Conservation (phyloP, 345 rosid genomes). For the Anastatica hierochuntica region DNA sequence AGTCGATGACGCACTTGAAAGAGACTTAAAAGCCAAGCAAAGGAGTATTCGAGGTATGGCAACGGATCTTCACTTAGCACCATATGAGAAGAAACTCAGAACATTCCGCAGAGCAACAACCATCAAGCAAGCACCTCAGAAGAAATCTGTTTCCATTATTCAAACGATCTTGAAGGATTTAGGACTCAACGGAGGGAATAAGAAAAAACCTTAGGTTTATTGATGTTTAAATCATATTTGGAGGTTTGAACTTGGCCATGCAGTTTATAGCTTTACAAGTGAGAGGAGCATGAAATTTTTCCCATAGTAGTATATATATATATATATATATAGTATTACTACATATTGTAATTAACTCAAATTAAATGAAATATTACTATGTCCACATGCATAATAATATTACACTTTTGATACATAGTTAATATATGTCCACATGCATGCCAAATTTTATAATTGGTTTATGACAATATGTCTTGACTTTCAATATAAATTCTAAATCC, state of each 20-base stretch:
- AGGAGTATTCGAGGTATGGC: neutral
- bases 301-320: too few relatives aligned
- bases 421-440: too few relatives aligned
- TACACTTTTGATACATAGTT: neutral
- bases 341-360: neutral
- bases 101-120: neutral
- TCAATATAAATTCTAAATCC: too few relatives aligned
- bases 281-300: slow-evolving; percentile 1
- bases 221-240: neutral
- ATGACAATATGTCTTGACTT: too few relatives aligned
- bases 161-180: slow-evolving; percentile 21
- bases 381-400: too few relatives aligned
- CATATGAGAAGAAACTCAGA: slow-evolving; percentile 7
- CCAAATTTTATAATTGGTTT: too few relatives aligned
- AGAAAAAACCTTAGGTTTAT: too few relatives aligned
- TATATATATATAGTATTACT: neutral
- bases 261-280: slow-evolving; percentile 11
- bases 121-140: neutral
- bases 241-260: slow-evolving; percentile 9
- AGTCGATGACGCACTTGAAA: neutral
- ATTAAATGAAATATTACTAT: slow-evolving; percentile 1
- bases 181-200: slow-evolving; percentile 11
- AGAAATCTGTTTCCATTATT: slow-evolving; percentile 11
- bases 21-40: slow-evolving; percentile 8
- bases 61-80: neutral